phyloP scores from a whole-genome alignment of 768 basidiomycete genomes.

The Termitomyces sp. region DNA sequence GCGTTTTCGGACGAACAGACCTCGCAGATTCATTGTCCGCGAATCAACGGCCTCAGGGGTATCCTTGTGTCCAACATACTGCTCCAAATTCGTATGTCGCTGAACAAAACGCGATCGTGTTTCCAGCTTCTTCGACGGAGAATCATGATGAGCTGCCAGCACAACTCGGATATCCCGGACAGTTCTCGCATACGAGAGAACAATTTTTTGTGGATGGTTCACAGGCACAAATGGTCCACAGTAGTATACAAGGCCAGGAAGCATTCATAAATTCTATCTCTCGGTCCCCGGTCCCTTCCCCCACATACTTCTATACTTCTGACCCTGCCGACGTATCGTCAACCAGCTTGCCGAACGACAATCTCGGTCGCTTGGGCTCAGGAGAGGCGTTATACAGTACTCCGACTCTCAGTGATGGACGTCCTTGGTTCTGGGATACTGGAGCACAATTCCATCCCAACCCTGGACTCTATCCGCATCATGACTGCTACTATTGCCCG shows the following conservation, averaged over 20 bases:
- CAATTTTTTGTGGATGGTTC: conserved; percentile 24
- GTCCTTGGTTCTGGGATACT: conserved; percentile 10
- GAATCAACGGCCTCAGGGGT: conserved; percentile 4
- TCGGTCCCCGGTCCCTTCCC: conserved; percentile 22
- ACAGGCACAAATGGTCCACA: conserved; percentile 21
- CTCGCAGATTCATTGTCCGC: conserved; percentile 1
- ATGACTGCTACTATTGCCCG: conserved; percentile 29
- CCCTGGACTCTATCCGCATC: conserved; percentile 12
- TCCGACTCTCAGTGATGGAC: conserved; percentile 9
- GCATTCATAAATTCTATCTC: conserved; percentile 7
- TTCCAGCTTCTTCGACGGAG: conserved; percentile 7
- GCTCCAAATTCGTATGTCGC: not conserved
- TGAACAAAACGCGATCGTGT: conserved; percentile 4
- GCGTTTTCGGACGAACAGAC: conserved; percentile 30
- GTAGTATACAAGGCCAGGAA: conserved; percentile 24
- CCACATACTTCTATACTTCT: conserved; percentile 32
- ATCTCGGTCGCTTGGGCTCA: not conserved
- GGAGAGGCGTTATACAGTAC: conserved; percentile 39
- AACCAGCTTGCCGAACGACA: conserved; percentile 17
- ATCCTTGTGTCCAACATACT: not conserved
- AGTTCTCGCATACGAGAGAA: conserved; percentile 32
- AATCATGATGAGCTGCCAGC: conserved; percentile 9
- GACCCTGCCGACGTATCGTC: conserved; percentile 25
- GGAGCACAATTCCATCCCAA: conserved; percentile 10
- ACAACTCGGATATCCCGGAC: conserved; percentile 26